phyloP scores from a whole-genome alignment of 2,329 filamentous ascomycete genomes.

The Tolypocladium endophyticum region DNA sequence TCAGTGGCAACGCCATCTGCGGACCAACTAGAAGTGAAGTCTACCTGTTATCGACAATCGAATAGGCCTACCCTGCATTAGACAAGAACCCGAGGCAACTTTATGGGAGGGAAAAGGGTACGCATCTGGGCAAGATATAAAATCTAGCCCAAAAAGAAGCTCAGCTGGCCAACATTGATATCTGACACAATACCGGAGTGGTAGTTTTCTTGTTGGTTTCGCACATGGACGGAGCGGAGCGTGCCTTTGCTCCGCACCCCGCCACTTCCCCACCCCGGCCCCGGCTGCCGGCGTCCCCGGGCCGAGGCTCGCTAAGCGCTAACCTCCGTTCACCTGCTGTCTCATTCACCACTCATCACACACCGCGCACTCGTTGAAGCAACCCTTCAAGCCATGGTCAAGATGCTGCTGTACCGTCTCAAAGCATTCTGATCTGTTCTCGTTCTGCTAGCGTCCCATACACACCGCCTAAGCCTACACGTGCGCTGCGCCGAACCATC shows the following conservation, averaged over 20 bases:
- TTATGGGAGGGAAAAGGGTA: too few species aligned
- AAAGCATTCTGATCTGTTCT: neutral
- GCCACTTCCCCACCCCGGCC: neutral
- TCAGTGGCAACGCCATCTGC: too few species aligned
- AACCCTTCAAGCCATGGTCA: neutral
- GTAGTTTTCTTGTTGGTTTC: too few species aligned
- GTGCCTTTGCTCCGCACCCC: neutral
- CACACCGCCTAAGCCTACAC: neutral
- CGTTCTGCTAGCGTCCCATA: neutral
- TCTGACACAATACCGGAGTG: too few species aligned
- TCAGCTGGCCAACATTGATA: too few species aligned
- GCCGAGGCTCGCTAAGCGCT: neutral
- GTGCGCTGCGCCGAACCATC: neutral
- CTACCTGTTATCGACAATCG: too few species aligned
- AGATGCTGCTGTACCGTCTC: neutral
- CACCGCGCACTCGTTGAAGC: neutral
- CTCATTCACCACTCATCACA: neutral
- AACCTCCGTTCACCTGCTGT: neutral
- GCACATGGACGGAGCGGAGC: too few species aligned
- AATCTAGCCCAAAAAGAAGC: too few species aligned
- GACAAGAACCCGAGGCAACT: too few species aligned
- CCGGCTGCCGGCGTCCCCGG: neutral
- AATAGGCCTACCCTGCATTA: too few species aligned
- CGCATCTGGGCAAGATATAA: too few species aligned
- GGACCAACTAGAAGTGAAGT: too few species aligned